Conservation (phyloP, 352 stramenopile genomes). For the Phytophthora ramorum region DNA sequence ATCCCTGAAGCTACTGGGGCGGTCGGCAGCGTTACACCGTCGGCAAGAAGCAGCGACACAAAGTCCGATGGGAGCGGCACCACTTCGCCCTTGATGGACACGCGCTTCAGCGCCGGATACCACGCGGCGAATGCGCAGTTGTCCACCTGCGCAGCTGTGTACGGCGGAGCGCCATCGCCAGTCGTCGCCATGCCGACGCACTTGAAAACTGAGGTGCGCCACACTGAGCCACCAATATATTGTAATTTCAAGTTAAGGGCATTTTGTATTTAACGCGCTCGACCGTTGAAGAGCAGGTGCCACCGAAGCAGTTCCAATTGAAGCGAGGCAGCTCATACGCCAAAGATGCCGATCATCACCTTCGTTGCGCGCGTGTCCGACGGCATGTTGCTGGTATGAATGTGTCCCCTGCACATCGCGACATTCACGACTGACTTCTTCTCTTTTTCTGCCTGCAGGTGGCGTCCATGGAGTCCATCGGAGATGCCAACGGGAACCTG, state of each 20-base stretch:
- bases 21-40: conserved; percentile 64
- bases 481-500: conserved; percentile 81
- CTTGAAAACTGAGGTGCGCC: background rate
- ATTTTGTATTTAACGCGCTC: background rate
- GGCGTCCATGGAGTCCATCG: conserved; percentile 93
- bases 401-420: background rate
- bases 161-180: conserved; percentile 37
- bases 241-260: background rate
- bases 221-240: background rate
- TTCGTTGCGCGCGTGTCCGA: conserved; percentile 95
- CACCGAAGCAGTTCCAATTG: conserved; percentile 4
- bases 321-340: background rate
- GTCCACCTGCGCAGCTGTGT: conserved; percentile 78
- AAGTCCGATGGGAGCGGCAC: conserved; percentile 61
- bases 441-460: conserved; percentile 57
- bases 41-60: conserved; percentile 67
- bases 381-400: conserved; percentile 91
- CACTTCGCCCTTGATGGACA: conserved; percentile 71
- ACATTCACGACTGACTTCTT: background rate
- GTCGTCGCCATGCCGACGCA: background rate
- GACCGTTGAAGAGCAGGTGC: background rate
- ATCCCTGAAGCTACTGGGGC: conserved; percentile 31
- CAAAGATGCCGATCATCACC: conserved; percentile 93
- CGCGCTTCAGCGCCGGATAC: conserved; percentile 65
- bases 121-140: conserved; percentile 80